Conservation (phyloP, 139 green algal genomes). For the Microglena sp. region DNA sequence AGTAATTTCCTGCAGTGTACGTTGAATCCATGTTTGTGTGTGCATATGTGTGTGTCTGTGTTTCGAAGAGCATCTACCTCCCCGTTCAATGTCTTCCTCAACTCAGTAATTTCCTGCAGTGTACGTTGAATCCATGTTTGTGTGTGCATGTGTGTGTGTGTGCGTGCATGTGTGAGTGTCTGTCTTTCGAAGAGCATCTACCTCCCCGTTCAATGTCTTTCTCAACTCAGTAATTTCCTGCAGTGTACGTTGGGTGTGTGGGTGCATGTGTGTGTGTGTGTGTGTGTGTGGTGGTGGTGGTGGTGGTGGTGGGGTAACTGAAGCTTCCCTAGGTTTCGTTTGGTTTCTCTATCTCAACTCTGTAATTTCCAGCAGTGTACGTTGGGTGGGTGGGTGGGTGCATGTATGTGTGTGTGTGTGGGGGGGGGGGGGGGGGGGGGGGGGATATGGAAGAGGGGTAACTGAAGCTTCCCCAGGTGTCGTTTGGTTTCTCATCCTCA, state of each 20-base stretch:
- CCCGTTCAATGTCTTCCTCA: slow-evolving; percentile 38
- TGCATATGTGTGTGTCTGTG: neutral
- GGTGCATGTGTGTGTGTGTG: neutral
- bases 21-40: neutral
- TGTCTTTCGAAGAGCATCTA: slow-evolving; percentile 17
- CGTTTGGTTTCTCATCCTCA: slow-evolving; percentile 37
- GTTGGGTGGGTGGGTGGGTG: neutral
- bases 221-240: slow-evolving; percentile 48
- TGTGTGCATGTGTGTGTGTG: neutral
- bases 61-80: slow-evolving; percentile 32
- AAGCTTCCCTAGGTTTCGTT: no score
- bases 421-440: no score
- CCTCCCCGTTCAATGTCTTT: slow-evolving; percentile 42
- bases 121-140: neutral
- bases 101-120: slow-evolving; percentile 41
- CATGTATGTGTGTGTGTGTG: neutral
- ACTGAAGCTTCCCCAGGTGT: slow-evolving; percentile 27
- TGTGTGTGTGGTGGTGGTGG: neutral
- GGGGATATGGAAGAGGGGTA: no score
- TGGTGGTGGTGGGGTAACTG: slow-evolving; percentile 43
- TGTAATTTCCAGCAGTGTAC: slow-evolving; percentile 34
- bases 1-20: slow-evolving; percentile 35
- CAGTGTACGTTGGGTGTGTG: neutral
- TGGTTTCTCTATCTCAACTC: slow-evolving; percentile 40
- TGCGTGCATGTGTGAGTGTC: neutral